These are phyloP conservation scores for Boletus huronensis DNA, from an alignment of 768 basidiomycete genomes.

Conservation along the genomic window DNA sequence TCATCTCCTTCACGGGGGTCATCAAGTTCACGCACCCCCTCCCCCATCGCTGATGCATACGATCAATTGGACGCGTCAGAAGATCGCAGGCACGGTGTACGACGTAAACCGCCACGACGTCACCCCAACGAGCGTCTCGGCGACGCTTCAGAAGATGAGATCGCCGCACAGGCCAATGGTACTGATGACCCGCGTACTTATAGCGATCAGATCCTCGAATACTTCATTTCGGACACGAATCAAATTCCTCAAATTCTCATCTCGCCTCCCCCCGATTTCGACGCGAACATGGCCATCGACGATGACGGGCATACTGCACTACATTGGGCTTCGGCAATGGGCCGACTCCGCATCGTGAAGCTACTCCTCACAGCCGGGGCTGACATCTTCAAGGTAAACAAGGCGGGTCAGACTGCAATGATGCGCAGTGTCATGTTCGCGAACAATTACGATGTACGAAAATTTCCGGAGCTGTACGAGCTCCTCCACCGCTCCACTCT, in stretches of 20 bases:
- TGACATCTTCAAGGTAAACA: constrained; percentile 96
- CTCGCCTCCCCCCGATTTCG: constrained; percentile 84
- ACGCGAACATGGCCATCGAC: constrained; percentile 95
- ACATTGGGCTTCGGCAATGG: constrained; percentile 99
- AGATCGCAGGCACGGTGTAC: constrained; percentile 35
- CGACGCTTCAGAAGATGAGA: constrained; percentile 44
- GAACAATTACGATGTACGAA: constrained; percentile 98
- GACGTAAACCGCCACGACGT: constrained; percentile 48
- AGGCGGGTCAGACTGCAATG: constrained; percentile 91
- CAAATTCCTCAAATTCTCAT: constrained; percentile 87
- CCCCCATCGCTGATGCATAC: constrained; percentile 61
- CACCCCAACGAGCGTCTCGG: constrained; percentile 45
- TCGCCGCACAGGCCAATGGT: constrained; percentile 40
- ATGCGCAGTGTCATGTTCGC: constrained; percentile 99
- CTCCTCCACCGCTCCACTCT: constrained; percentile 96
- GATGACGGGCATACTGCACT: constrained; percentile 96
- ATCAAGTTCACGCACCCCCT: constrained; percentile 91
- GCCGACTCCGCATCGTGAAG: constrained; percentile 93
- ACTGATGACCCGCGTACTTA: constrained; percentile 63
- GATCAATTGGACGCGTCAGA: constrained; percentile 26
- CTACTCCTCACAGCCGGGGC: constrained; percentile 90
- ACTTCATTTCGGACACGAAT: constrained; percentile 96
- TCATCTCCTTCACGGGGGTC: constrained; percentile 84
- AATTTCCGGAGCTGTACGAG: constrained; percentile 97
- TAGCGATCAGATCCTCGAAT: constrained; percentile 94